Evolutionary conservation across 495 filamentous ascomycete species (phyloP).

Genomic region (Melanomma pulvis-pyrius): DNA sequence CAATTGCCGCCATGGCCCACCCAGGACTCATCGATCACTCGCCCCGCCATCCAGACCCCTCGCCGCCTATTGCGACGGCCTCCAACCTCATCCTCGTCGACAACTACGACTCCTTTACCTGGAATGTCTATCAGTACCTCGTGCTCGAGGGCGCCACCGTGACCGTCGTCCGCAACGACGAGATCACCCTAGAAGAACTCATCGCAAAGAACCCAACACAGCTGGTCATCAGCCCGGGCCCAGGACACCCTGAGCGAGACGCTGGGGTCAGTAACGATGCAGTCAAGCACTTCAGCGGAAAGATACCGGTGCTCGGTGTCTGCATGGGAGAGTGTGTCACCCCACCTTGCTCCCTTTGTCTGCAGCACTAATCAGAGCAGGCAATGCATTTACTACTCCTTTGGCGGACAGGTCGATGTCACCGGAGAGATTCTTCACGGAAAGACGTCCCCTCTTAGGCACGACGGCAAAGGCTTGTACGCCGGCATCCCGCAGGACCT

Average conservation of each 20-base stretch:
- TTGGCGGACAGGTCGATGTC: slow-evolving; percentile 86
- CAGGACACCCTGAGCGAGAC: slow-evolving; percentile 87
- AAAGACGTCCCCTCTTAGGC: slow-evolving; percentile 87
- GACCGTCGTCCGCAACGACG: slow-evolving; percentile 87
- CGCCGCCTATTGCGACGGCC: slow-evolving; percentile 68
- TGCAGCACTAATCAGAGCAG: slow-evolving; percentile 44
- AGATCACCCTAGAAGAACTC: slow-evolving; percentile 81
- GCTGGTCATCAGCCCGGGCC: slow-evolving; percentile 91
- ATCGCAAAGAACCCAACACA: slow-evolving; percentile 84
- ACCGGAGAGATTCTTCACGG: slow-evolving; percentile 97
- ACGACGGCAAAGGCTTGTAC: slow-evolving; percentile 89
- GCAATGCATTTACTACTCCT: slow-evolving; percentile 92
- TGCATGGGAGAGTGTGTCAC: slow-evolving; percentile 89
- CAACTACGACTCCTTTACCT: slow-evolving; percentile 99
- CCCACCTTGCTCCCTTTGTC: background rate
- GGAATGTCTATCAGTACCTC: slow-evolving; percentile 98
- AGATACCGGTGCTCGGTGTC: slow-evolving; percentile 94
- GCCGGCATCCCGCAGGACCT: slow-evolving; percentile 73
- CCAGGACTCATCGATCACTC: slow-evolving; percentile 79
- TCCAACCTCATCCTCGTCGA: slow-evolving; percentile 94
- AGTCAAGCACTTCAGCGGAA: slow-evolving; percentile 90
- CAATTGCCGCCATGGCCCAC: slow-evolving; percentile 25
- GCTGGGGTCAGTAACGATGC: slow-evolving; percentile 90
- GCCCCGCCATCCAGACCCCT: slow-evolving; percentile 74
- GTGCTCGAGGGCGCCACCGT: slow-evolving; percentile 90